Base-by-base conservation (phyloP, 805 yeast species). In the Cyberlindnera maritima region DNA sequence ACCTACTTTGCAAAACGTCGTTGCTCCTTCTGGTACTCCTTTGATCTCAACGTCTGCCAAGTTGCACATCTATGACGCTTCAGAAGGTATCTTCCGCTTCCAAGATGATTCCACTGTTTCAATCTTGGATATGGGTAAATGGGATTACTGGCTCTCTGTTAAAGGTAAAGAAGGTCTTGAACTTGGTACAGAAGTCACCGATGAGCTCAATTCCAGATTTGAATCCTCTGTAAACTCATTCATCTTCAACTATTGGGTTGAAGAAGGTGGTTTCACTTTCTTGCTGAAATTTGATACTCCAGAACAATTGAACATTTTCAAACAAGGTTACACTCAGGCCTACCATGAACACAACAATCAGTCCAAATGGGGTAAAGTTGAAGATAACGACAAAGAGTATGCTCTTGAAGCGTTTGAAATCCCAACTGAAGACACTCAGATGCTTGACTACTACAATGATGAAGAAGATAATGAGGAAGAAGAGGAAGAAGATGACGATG, bases 181-280 rank as follows among this genome's bases (percentile, higher is more conserved):
- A 2, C 45, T 80, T 5, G 77, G 76, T 1, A 62, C 73, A 4
- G 61, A 60, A 3, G 61, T 85, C 19, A 60, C 69, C 11, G 72
- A 77, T 12, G 72, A 74, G 25, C 67, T 88, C 65, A 81, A 77
- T 58, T 88, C 94, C 2, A 71, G 76, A n/a, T 83, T 87, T 60
- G 80, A 83, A 59, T 74, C 70, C 50, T 80, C 75, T 12, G 67
- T 75, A 28, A 53, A 63, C 13, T 74, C 87, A 1, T 85, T 89
- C 54, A 75, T 85, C 13, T 89, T 88, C 74, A 85, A 86, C 61
- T 73, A 77, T 52, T 41, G 50, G 32, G 39, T 44, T 23, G 55
- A 66, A 4, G 72, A 63, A 6, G 63, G 58, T 38, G 56, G 81
- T 0, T 68, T 73, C 21, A 83, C 96, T 1, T 86, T 85, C 76